Conservation (phyloP, 2,329 filamentous ascomycete genomes). For the Truncatella angustata region DNA sequence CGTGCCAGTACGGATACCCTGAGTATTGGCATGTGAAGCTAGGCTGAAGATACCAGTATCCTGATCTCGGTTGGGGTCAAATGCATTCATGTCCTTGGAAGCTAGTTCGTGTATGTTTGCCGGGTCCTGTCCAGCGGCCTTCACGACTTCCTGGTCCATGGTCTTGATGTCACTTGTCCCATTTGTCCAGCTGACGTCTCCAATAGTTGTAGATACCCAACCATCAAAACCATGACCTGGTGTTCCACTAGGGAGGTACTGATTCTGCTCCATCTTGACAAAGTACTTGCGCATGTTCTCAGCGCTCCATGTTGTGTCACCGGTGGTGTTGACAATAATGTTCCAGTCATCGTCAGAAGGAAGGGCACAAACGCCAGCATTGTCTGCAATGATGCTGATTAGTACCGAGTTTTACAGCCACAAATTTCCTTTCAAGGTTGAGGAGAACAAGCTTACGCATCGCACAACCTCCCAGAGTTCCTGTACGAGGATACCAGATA, state of each 20-base stretch:
- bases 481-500: conserved; percentile 35
- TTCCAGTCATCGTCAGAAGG: conserved; percentile 39
- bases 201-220: conserved; percentile 38
- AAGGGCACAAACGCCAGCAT: conserved; percentile 23
- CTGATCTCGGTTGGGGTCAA: conserved; percentile 23
- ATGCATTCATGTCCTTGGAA: conserved; percentile 22
- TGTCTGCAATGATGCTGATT: conserved; percentile 36
- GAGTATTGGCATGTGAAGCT: conserved; percentile 22
- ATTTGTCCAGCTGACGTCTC: conserved; percentile 24
- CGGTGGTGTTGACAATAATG: conserved; percentile 37
- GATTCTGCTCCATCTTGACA: conserved; percentile 39
- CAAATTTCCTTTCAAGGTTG: no score
- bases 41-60: conserved; percentile 25
- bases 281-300: conserved; percentile 41
- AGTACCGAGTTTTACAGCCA: no score
- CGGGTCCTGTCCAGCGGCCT: conserved; percentile 22
- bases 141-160: conserved; percentile 20
- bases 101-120: conserved; percentile 10
- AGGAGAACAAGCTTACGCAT: conserved; percentile 19
- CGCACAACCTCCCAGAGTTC: conserved; percentile 33
- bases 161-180: conserved; percentile 19
- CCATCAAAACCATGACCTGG: conserved; percentile 49
- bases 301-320: conserved; percentile 40
- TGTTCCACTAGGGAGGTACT: conserved; percentile 31
- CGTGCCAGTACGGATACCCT: conserved; percentile 36